Evolutionary conservation across 2,329 filamentous ascomycete species (phyloP).

Genomic region (Scedosporium minutisporum): DNA sequence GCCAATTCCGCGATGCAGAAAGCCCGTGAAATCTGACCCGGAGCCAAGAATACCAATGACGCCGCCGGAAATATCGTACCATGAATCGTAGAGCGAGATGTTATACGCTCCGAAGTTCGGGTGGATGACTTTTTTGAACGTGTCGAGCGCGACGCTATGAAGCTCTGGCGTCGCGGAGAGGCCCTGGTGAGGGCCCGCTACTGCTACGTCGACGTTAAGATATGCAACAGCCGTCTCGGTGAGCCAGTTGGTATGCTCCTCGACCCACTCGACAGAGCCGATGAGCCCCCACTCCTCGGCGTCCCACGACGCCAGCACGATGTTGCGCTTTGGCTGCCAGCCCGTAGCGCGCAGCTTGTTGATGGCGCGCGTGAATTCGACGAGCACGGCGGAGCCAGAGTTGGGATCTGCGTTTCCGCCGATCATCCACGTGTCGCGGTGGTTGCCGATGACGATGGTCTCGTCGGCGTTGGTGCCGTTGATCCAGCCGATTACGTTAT

Average conservation of each 20-base stretch:
- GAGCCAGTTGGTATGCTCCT: conserved; percentile 72
- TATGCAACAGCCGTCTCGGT: conserved; percentile 62
- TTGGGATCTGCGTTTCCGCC: conserved; percentile 82
- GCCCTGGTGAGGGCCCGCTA: conserved; percentile 45
- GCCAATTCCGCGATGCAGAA: conserved; percentile 44
- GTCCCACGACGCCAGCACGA: conserved; percentile 62
- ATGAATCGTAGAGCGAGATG: conserved; percentile 29
- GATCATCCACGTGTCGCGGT: conserved; percentile 74
- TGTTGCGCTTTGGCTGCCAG: conserved; percentile 69
- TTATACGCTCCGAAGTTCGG: conserved; percentile 47
- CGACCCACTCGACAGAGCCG: conserved; percentile 79
- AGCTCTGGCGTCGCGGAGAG: conserved; percentile 57
- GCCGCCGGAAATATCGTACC: conserved; percentile 24
- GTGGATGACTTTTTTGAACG: conserved; percentile 47
- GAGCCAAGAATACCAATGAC: conserved; percentile 47
- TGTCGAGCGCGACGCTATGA: conserved; percentile 54
- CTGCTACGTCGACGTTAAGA: conserved; percentile 68
- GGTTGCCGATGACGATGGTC: conserved; percentile 70
- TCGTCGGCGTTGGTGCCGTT: conserved; percentile 69
- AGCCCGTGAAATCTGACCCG: conserved; percentile 59
- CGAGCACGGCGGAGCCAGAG: conserved; percentile 66
- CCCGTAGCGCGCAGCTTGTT: conserved; percentile 60
- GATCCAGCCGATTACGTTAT: conserved; percentile 73
- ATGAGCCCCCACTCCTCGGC: conserved; percentile 71
- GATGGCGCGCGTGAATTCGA: conserved; percentile 66